phyloP scores from a whole-genome alignment of 129 eudicot species.

The Scalesia atractyloides region DNA sequence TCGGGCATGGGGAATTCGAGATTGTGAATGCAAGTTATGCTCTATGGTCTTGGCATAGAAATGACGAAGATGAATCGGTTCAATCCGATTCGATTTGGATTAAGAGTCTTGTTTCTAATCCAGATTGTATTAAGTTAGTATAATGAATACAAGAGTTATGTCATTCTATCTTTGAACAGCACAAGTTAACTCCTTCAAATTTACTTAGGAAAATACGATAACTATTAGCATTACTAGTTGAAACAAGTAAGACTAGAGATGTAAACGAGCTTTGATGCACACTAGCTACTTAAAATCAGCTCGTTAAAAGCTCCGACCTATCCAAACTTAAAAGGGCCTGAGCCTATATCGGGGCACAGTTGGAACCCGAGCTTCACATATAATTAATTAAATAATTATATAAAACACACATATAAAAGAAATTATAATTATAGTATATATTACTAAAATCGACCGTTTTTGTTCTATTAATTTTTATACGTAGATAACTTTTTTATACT shows the following conservation, averaged over 20 bases:
- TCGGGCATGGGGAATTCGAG: constrained; percentile 65
- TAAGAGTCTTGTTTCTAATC: constrained; percentile 36
- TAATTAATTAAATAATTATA: no score
- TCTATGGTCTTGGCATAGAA: constrained; percentile 71
- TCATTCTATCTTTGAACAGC: neutral
- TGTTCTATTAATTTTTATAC: no score
- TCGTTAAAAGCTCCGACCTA: no score
- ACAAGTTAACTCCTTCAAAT: neutral
- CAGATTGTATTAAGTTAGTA: constrained; percentile 36
- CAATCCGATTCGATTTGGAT: constrained; percentile 52
- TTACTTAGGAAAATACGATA: neutral
- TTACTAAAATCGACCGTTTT: no score
- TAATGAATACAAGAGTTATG: neutral
- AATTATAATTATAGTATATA: no score
- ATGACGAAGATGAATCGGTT: constrained; percentile 53
- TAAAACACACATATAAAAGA: no score
- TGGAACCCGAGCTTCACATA: no score
- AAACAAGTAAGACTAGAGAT: neutral
- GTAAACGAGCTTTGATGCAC: no score
- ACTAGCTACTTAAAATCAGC: no score
- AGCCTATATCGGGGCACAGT: no score
- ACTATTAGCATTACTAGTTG: neutral
- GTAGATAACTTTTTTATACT: no score
- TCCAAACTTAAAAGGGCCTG: no score
- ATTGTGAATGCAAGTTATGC: constrained; percentile 60